These are phyloP conservation scores for Talaromyces rugulosus DNA, from an alignment of 2,329 filamentous ascomycete species.

Conservation along the genomic window DNA sequence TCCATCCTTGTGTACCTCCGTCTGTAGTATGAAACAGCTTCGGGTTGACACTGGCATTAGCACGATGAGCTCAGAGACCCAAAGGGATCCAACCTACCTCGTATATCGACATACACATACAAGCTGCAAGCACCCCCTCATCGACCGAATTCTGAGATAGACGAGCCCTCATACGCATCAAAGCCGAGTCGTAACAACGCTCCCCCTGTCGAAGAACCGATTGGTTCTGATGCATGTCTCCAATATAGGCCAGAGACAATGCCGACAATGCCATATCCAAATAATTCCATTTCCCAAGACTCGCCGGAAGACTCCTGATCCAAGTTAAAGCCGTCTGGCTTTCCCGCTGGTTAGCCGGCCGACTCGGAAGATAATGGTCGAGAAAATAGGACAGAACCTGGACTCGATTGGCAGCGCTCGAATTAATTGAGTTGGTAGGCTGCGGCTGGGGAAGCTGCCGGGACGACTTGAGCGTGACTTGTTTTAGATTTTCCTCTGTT, in stretches of 20 bases:
- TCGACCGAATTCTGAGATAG: conserved; percentile 8
- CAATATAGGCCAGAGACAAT: conserved; percentile 11
- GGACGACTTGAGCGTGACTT: conserved; percentile 9
- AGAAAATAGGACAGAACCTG: conserved; percentile 11
- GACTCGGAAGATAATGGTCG: conserved; percentile 8
- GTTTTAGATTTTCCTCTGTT: conserved; percentile 5
- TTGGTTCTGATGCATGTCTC: conserved; percentile 7
- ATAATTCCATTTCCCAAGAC: conserved; percentile 8
- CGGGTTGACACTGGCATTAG: background rate
- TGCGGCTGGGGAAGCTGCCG: conserved; percentile 9
- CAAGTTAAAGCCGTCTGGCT: conserved; percentile 11
- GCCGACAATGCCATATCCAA: conserved; percentile 12
- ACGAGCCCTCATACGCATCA: conserved; percentile 8
- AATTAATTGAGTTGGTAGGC: conserved; percentile 1
- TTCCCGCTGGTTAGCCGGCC: background rate
- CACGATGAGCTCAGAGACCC: too few species aligned
- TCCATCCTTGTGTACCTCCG: conserved; percentile 11
- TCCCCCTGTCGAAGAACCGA: conserved; percentile 6
- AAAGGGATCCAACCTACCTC: conserved; percentile 5
- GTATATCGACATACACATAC: conserved; percentile 13
- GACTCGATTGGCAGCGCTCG: background rate
- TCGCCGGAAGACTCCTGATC: conserved; percentile 5
- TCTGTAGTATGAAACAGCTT: conserved; percentile 12
- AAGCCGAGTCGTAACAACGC: conserved; percentile 6
- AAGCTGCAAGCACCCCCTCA: conserved; percentile 10